Evolutionary conservation across 2,329 filamentous ascomycete genomes (phyloP).

Genomic region (Fusarium penzigii): DNA sequence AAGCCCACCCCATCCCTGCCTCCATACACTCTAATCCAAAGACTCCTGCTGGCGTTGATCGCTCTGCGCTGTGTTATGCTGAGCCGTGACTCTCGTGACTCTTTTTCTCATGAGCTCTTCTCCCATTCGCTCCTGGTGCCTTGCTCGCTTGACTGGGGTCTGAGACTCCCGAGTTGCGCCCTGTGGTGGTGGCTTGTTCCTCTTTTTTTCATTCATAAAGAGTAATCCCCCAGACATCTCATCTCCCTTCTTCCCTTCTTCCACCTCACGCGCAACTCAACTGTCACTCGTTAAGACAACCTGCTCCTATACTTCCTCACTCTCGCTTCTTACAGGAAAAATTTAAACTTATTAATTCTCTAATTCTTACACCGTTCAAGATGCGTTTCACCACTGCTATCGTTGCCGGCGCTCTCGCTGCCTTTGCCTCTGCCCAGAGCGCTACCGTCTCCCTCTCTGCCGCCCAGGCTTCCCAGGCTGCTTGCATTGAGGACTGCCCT

Average conservation of each 20-base stretch:
- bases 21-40: too few species aligned
- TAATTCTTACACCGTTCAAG: slow-evolving; percentile 35
- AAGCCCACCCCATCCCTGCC: neutral
- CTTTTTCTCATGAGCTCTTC: slow-evolving; percentile 1
- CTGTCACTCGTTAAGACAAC: slow-evolving; percentile 30
- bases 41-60: neutral
- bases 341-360: slow-evolving; percentile 24
- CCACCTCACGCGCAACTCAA: slow-evolving; percentile 21
- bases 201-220: slow-evolving; percentile 26
- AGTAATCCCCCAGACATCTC: slow-evolving; percentile 9
- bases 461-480: slow-evolving; percentile 39
- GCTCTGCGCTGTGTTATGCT: slow-evolving; percentile 7
- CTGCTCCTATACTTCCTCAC: slow-evolving; percentile 19
- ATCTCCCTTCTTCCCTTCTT: slow-evolving; percentile 2
- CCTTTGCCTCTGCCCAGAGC: slow-evolving; percentile 49
- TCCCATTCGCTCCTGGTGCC: neutral
- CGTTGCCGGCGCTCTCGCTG: slow-evolving; percentile 51
- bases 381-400: slow-evolving; percentile 60
- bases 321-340: slow-evolving; percentile 15
- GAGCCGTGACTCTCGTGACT: slow-evolving; percentile 16
- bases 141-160: slow-evolving; percentile 2
- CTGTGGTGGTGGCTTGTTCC: slow-evolving; percentile 5
- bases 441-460: slow-evolving; percentile 33
- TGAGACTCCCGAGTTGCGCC: slow-evolving; percentile 7
- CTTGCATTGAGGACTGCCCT: slow-evolving; percentile 50